Evolutionary conservation across 768 basidiomycete species (phyloP).

Genomic region (Tephrocybe sp.): DNA sequence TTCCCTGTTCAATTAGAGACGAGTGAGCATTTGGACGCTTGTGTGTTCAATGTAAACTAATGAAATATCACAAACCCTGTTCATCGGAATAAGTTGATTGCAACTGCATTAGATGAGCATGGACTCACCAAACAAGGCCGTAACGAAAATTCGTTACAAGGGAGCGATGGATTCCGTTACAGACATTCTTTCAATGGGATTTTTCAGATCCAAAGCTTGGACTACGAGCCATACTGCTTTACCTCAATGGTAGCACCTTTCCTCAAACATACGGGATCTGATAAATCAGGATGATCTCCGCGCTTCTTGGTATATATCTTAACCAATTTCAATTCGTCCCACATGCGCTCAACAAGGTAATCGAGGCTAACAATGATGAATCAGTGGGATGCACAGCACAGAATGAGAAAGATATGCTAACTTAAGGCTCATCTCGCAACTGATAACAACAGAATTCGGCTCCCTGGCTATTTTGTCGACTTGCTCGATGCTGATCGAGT

Average conservation of each 20-base stretch:
- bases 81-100: background rate
- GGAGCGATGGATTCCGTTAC: constrained; percentile 89
- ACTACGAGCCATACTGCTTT: constrained; percentile 5
- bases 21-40: too few species aligned
- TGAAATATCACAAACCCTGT: constrained; percentile 12
- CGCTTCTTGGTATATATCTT: constrained; percentile 98
- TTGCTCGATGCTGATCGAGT: constrained; percentile 80
- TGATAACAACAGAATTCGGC: constrained; percentile 89
- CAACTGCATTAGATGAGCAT: background rate
- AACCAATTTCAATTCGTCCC: constrained; percentile 76
- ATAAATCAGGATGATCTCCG: constrained; percentile 88
- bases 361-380: constrained; percentile 46
- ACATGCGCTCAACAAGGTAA: constrained; percentile 73
- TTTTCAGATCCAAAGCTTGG: background rate
- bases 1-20: constrained; percentile 52
- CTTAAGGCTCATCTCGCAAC: constrained; percentile 94
- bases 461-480: constrained; percentile 81
- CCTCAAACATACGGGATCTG: constrained; percentile 87
- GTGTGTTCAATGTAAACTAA: too few species aligned
- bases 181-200: constrained; percentile 62
- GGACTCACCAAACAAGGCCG: constrained; percentile 82
- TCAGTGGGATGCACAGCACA: constrained; percentile 1
- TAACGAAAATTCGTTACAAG: constrained; percentile 91
- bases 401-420: constrained; percentile 28
- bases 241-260: constrained; percentile 94